phyloP scores from a whole-genome alignment of 495 filamentous ascomycete species.

The Copromyces sp. region DNA sequence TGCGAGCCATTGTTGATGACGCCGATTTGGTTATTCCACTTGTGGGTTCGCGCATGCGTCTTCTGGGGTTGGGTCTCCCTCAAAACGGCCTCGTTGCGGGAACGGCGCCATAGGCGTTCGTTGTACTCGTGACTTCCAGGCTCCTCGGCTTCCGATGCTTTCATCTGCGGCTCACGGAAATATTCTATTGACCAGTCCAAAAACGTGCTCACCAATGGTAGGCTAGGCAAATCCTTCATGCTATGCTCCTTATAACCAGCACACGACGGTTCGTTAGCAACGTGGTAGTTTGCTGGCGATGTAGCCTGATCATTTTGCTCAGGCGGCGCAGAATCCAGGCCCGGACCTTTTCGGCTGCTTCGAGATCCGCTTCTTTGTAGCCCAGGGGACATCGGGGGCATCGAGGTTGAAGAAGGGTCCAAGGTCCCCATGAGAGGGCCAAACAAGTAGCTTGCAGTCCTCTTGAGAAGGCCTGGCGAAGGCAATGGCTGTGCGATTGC shows the following conservation, averaged over 20 bases:
- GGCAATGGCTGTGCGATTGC: conserved; percentile 29
- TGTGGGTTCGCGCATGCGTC: conserved; percentile 66
- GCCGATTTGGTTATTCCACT: conserved; percentile 68
- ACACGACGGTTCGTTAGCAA: conserved; percentile 64
- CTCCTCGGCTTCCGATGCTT: conserved; percentile 87
- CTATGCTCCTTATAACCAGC: conserved; percentile 57
- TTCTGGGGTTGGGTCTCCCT: conserved; percentile 88
- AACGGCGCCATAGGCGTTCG: conserved; percentile 80
- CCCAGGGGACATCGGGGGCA: conserved; percentile 24
- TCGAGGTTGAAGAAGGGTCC: conserved; percentile 23
- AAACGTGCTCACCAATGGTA: conserved; percentile 76
- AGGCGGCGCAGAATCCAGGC: conserved; percentile 54
- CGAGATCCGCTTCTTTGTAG: conserved; percentile 34
- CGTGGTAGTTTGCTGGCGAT: conserved; percentile 61
- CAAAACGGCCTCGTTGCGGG: conserved; percentile 87
- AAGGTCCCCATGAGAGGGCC: conserved; percentile 44
- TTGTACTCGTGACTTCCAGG: conserved; percentile 97
- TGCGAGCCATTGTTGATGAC: conserved; percentile 81
- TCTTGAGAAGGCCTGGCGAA: conserved; percentile 38
- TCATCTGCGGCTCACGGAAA: conserved; percentile 99
- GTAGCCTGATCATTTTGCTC: conserved; percentile 66
- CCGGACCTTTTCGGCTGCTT: conserved; percentile 43
- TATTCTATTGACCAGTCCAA: conserved; percentile 96
- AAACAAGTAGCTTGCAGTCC: conserved; percentile 46
- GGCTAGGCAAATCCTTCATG: conserved; percentile 39